Conservation (phyloP, 768 basidiomycete species). For the Kwoniella europaea region DNA sequence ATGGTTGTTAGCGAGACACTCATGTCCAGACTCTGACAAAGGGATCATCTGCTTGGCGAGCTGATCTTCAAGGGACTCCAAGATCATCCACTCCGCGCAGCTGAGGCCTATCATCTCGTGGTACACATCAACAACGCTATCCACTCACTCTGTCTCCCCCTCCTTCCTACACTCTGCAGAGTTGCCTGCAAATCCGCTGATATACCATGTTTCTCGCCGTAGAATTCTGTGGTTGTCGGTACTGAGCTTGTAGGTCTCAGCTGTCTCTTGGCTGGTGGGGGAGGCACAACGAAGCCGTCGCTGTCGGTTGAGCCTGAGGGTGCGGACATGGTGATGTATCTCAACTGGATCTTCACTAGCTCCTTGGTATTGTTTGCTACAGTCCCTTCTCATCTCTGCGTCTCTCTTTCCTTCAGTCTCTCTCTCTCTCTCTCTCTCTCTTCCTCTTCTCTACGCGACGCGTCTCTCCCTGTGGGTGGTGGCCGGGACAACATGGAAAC, state of each 20-base stretch:
- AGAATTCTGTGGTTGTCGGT: constrained; percentile 37
- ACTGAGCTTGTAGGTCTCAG: constrained; percentile 35
- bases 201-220: constrained; percentile 46
- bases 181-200: constrained; percentile 30
- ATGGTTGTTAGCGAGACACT: no score
- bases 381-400: background rate
- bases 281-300: constrained; percentile 18
- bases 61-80: no score
- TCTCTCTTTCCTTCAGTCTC: background rate
- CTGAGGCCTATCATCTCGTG: no score
- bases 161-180: constrained; percentile 35
- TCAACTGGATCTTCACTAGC: background rate
- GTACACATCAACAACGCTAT: background rate
- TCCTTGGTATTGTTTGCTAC: background rate
- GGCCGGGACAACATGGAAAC: background rate
- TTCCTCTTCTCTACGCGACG: background rate
- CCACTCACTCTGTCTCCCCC: constrained; percentile 37
- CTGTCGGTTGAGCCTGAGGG: background rate
- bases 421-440: background rate
- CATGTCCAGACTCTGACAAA: no score
- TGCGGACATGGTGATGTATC: constrained; percentile 5
- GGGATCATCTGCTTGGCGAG: no score
- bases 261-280: constrained; percentile 30
- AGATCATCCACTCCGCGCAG: no score
- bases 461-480: background rate